Base-by-base conservation (phyloP, 2,329 filamentous ascomycete species). In the Chalaropsis thielavioides region DNA sequence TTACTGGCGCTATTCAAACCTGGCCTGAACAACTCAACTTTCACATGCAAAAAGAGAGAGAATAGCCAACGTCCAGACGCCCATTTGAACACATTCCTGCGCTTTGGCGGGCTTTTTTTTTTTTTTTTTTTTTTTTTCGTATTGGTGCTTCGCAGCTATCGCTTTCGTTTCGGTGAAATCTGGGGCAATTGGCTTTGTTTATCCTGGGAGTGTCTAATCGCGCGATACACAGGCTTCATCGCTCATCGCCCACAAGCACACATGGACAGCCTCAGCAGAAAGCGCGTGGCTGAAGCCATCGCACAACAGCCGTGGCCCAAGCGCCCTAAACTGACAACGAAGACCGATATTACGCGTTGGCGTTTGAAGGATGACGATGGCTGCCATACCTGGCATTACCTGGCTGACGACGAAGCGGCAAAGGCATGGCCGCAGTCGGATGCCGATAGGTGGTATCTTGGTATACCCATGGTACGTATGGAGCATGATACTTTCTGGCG, bases 361-460 rank as follows among this genome's bases (percentile, higher is more conserved):
- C 83, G 94, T 68, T 76, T 97, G 73, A 65, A 64, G 56, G 87
- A 95, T 71, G 89, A 95, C 67, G 81, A 83, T 62, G 92, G 94
- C 61, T 82, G 89, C 64, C 91, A 96, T 71, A 96, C 90, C 62
- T 99, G 94, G 94, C 89, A 94, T 71, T 99, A 97, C 72, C 78
- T 99, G 2, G 83, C 83, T 10, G 87, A 94, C 64, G 81, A 85
- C 27, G 80, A 89, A 67, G 85, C 89, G 64, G 76, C 80, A 7
- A 79, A 88, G 70, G 77, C 83, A 66, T 96, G 92, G 92, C 91
- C 92, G 4, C 92, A 96, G 76, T 88, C 83, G 27, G 80, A 79
- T 65, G 90, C 91, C n/a, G 95, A 99, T 73, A 96, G 90, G 74
- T 95, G 91, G 74, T 89, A 86, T 71, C 74, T 99, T 19, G 90